Evolutionary conservation across 2,329 filamentous ascomycete genomes (phyloP), one percentile per base, ranked within the genome.

Genomic region (Cercospora nicotianae): DNA sequence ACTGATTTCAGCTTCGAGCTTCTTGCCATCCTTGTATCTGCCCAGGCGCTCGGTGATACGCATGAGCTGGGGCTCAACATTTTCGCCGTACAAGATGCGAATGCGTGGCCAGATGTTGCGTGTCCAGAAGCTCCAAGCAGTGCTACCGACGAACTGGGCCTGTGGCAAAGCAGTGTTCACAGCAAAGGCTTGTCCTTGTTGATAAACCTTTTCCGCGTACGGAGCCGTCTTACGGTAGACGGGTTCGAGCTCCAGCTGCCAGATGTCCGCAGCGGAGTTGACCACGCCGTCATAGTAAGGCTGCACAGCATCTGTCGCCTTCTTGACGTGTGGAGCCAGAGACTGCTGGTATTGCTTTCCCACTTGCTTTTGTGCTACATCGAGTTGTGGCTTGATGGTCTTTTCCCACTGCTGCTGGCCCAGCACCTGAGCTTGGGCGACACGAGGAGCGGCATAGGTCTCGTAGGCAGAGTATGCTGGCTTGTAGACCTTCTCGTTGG

Each of bases 11-110:
- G 87, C 85, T 72, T 89, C 85, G 23, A 90, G 73, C 72, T 87
- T 89, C 77, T 87, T 87, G 20, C 87, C 87, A 73, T 87, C 85
- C 71, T 85, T 89, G 79, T 93, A 92, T 59, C 91, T 85, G 48
- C 93, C 94, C 10, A 99, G 86, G 57, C 94, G 89, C 81, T 97
- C 91, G 12, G 92, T 92, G 75, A 99, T 98, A 75, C 93, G 92
- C 66, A 94, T 87, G 13, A 99, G 85, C 80, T 99, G 96, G 13
- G 96, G 96, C 81, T 98, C 94, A 3, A 99, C 94, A 74, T 96
- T 97, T 76, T 97, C 90, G 10, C 90, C 87, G 76, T 98, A 98
- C 5, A 97, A 82, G 13, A 91, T 85, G 28, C 91, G 88, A 10
- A 97, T 70, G 71, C 91, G 90, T 1, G 94, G 94, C 90, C 92